phyloP scores from a whole-genome alignment of 805 yeast species.

The Debaryomyces tyrocola region DNA sequence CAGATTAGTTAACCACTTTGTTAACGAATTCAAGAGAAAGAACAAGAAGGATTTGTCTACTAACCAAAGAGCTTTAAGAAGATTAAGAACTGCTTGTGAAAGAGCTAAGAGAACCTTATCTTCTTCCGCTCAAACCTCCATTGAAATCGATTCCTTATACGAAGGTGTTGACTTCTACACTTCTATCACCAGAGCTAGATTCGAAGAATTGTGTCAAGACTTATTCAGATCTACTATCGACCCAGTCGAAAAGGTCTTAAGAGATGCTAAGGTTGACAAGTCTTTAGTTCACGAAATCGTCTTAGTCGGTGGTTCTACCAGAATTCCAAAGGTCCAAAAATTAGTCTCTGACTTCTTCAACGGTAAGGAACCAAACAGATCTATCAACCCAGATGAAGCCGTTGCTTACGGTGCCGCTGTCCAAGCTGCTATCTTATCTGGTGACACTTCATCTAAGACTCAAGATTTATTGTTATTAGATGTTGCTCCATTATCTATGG shows the following conservation, averaged over 20 bases:
- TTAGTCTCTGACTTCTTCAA: constrained; percentile 94
- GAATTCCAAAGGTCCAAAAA: constrained; percentile 97
- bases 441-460: constrained; percentile 94
- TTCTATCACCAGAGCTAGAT: constrained; percentile 94
- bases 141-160: constrained; percentile 90
- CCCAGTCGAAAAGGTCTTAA: constrained; percentile 93
- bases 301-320: constrained; percentile 96
- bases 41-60: constrained; percentile 89
- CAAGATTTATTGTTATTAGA: constrained; percentile 92
- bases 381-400: constrained; percentile 98
- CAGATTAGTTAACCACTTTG: constrained; percentile 92
- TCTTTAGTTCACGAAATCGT: constrained; percentile 89
- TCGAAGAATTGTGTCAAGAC: constrained; percentile 94
- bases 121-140: constrained; percentile 86
- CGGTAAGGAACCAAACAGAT: constrained; percentile 95
- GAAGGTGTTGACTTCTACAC: constrained; percentile 98
- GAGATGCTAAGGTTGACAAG: constrained; percentile 88
- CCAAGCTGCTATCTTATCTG: constrained; percentile 95
- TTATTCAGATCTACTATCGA: constrained; percentile 90
- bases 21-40: constrained; percentile 96
- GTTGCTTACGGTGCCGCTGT: constrained; percentile 99
- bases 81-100: constrained; percentile 98
- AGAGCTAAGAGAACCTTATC: constrained; percentile 99
- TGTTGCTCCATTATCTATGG: constrained; percentile 96
- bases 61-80: constrained; percentile 97